These are phyloP conservation scores for Penicillium daleae DNA, from an alignment of 495 filamentous ascomycete species.

Conservation along the genomic window DNA sequence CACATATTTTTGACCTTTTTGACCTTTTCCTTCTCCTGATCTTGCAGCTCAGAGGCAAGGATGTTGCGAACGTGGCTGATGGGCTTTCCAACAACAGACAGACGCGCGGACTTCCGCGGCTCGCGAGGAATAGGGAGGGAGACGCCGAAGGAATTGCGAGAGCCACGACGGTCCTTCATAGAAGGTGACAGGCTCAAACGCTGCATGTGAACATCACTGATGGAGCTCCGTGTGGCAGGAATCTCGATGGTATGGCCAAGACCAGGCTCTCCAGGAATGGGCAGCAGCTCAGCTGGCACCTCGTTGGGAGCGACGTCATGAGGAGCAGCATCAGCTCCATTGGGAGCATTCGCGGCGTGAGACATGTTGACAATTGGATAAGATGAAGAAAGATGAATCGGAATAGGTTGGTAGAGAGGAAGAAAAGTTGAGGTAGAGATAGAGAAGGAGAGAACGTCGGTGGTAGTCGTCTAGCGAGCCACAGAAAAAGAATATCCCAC, in stretches of 20 bases:
- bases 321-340: slow-evolving; percentile 46
- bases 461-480: slow-evolving; percentile 8
- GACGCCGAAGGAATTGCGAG: slow-evolving; percentile 78
- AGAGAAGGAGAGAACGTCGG: slow-evolving; percentile 2
- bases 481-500: slow-evolving; percentile 3
- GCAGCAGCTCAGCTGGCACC: slow-evolving; percentile 34
- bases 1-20: slow-evolving; percentile 69
- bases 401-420: background rate
- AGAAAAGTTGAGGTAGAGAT: background rate
- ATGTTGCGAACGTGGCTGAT: slow-evolving; percentile 66
- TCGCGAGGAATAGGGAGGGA: slow-evolving; percentile 76
- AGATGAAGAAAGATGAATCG: background rate
- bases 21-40: slow-evolving; percentile 69
- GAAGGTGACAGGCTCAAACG: slow-evolving; percentile 68
- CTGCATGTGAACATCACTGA: slow-evolving; percentile 76
- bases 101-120: slow-evolving; percentile 69
- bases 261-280: slow-evolving; percentile 48
- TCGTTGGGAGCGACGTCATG: slow-evolving; percentile 37
- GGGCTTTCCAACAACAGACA: slow-evolving; percentile 41
- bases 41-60: slow-evolving; percentile 72
- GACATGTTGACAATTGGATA: slow-evolving; percentile 51
- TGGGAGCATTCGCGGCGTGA: slow-evolving; percentile 62
- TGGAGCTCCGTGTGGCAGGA: slow-evolving; percentile 68
- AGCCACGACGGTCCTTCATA: slow-evolving; percentile 65
- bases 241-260: slow-evolving; percentile 66